Percentiles rank a stretch among this genome's conserved stretches.
These are phyloP conservation scores for Globisporangium sylvaticum DNA, from an alignment of 352 stramenopile genomes.

Conservation along the genomic window DNA sequence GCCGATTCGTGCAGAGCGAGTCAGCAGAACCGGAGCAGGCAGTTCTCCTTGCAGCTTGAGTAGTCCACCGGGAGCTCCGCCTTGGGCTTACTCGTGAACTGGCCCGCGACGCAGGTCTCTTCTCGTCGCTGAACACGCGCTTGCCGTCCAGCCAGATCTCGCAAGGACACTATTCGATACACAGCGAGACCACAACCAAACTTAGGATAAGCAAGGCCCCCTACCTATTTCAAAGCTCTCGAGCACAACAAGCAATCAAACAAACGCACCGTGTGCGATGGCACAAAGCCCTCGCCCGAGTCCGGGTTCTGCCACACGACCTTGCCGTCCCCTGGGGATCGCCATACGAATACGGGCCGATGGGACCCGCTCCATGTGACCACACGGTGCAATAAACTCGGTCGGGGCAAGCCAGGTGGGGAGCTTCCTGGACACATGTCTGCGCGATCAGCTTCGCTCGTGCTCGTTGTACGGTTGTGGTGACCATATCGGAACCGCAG, in stretches of 20 bases:
- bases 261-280: neutral
- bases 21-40: slow-evolving; percentile 18
- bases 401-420: too few species aligned
- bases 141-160: slow-evolving; percentile 56
- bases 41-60: neutral
- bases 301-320: neutral
- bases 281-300: neutral
- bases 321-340: too few species aligned
- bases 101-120: slow-evolving; percentile 34
- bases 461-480: too few species aligned
- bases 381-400: too few species aligned
- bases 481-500: too few species aligned
- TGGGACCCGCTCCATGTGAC: too few species aligned
- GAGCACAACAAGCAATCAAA: neutral
- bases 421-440: too few species aligned
- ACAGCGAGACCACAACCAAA: neutral
- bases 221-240: too few species aligned
- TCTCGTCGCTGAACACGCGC: slow-evolving; percentile 38
- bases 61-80: neutral
- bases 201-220: slow-evolving; percentile 2
- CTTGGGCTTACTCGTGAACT: neutral
- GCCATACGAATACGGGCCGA: too few species aligned
- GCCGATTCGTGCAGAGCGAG: neutral
- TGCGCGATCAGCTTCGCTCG: too few species aligned
- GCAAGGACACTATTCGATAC: slow-evolving; percentile 31